These are phyloP conservation scores for Aspergillus sp. DNA, from an alignment of 2,329 filamentous ascomycete genomes.

Conservation along the genomic window DNA sequence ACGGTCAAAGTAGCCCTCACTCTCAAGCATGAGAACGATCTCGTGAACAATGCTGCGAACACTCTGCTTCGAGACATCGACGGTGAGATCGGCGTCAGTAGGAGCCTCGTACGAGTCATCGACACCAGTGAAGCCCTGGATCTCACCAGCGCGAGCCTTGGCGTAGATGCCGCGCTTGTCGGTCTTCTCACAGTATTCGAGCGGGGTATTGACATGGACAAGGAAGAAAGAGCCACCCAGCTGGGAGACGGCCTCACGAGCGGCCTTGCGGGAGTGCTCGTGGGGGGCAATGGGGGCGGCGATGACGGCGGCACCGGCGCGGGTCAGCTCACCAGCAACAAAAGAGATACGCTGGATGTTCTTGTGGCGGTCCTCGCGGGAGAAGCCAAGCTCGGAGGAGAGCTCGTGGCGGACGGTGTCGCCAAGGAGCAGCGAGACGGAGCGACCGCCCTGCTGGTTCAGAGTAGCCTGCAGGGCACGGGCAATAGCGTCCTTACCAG, in stretches of 20 bases:
- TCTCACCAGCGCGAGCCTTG: constrained; percentile 76
- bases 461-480: constrained; percentile 93
- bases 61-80: constrained; percentile 77
- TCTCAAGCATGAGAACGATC: constrained; percentile 89
- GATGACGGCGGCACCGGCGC: constrained; percentile 88
- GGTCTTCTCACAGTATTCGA: constrained; percentile 90
- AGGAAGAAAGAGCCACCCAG: constrained; percentile 85
- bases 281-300: constrained; percentile 94
- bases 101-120: constrained; percentile 94
- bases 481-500: constrained; percentile 92
- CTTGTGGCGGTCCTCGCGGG: constrained; percentile 79
- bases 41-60: constrained; percentile 93
- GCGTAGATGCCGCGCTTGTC: constrained; percentile 88
- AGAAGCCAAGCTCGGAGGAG: constrained; percentile 92
- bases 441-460: constrained; percentile 94
- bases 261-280: constrained; percentile 67
- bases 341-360: constrained; percentile 97
- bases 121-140: constrained; percentile 97
- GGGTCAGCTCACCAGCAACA: constrained; percentile 89
- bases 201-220: constrained; percentile 84
- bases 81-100: constrained; percentile 70
- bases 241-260: constrained; percentile 71
- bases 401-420: constrained; percentile 93
- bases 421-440: constrained; percentile 87
- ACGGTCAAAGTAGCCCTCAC: constrained; percentile 75